A percentile compares a stretch with the other conserved stretches of the same genome.
These are phyloP conservation scores for Colletotrichum sojae DNA, from an alignment of 2,329 filamentous ascomycete genomes.

Conservation along the genomic window DNA sequence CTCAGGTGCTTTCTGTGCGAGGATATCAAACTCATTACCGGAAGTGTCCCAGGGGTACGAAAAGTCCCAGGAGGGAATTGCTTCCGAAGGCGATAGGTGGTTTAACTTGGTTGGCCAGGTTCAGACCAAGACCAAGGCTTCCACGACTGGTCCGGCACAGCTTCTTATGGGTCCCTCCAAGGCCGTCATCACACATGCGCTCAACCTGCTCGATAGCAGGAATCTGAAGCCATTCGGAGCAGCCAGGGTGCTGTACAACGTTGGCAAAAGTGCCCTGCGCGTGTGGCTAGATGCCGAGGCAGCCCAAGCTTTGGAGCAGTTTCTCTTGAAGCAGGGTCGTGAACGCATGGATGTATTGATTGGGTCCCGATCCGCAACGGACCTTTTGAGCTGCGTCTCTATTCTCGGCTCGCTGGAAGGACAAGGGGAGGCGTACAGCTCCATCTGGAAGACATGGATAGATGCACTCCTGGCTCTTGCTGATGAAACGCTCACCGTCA, in stretches of 20 bases:
- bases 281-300: conserved; percentile 55
- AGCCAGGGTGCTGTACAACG: conserved; percentile 58
- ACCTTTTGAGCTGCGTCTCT: conserved; percentile 77
- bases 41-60: conserved; percentile 85
- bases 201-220: conserved; percentile 61
- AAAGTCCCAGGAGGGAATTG: conserved; percentile 78
- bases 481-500: conserved; percentile 48
- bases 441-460: conserved; percentile 62
- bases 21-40: conserved; percentile 81
- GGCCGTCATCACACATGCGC: conserved; percentile 45
- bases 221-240: conserved; percentile 72
- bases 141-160: conserved; percentile 28
- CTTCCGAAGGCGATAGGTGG: conserved; percentile 77
- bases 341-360: conserved; percentile 72
- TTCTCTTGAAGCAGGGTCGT: conserved; percentile 65
- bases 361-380: conserved; percentile 76
- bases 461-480: conserved; percentile 55
- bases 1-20: conserved; percentile 72
- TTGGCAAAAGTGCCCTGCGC: conserved; percentile 50
- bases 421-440: conserved; percentile 54
- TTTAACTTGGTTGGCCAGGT: conserved; percentile 70
- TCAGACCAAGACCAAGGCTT: conserved; percentile 48
- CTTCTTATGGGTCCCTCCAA: conserved; percentile 50
- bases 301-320: conserved; percentile 54
- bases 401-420: conserved; percentile 62